phyloP scores from a whole-genome alignment of 345 rosid species.

The Carallia pectinifolia region DNA sequence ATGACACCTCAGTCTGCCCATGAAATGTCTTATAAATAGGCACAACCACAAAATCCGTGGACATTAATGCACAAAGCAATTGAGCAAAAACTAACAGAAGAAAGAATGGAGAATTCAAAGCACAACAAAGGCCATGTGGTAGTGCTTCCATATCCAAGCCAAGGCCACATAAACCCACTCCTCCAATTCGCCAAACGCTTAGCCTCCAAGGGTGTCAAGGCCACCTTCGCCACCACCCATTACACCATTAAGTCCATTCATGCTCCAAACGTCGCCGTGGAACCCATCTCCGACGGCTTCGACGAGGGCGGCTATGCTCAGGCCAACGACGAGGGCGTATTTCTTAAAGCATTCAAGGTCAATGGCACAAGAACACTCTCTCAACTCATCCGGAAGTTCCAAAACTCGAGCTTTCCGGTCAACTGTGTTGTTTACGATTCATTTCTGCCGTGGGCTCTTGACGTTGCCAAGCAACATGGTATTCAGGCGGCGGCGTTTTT shows the following conservation, averaged over 20 bases:
- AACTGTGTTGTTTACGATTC: constrained; percentile 65
- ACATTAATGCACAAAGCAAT: too few species aligned
- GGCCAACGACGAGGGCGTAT: constrained; percentile 39
- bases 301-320: constrained; percentile 49
- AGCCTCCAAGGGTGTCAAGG: constrained; percentile 59
- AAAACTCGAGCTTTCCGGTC: constrained; percentile 34
- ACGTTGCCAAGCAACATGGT: constrained; percentile 54
- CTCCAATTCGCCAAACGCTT: constrained; percentile 71
- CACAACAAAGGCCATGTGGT: constrained; percentile 43
- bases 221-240: constrained; percentile 65
- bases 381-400: constrained; percentile 34
- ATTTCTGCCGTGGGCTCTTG: constrained; percentile 75
- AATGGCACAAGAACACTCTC: constrained; percentile 57
- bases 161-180: constrained; percentile 84
- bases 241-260: constrained; percentile 49
- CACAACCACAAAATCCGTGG: too few species aligned
- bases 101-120: constrained; percentile 29
- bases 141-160: constrained; percentile 66
- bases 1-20: too few species aligned
- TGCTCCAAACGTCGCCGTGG: constrained; percentile 41
- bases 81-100: not conserved
- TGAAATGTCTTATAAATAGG: too few species aligned
- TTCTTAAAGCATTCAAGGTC: constrained; percentile 36
- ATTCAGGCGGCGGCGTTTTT: constrained; percentile 62
- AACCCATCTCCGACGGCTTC: constrained; percentile 73